These are phyloP conservation scores for Fraxinus floribunda DNA, from an alignment of 305 asterid genomes.

Conservation along the genomic window DNA sequence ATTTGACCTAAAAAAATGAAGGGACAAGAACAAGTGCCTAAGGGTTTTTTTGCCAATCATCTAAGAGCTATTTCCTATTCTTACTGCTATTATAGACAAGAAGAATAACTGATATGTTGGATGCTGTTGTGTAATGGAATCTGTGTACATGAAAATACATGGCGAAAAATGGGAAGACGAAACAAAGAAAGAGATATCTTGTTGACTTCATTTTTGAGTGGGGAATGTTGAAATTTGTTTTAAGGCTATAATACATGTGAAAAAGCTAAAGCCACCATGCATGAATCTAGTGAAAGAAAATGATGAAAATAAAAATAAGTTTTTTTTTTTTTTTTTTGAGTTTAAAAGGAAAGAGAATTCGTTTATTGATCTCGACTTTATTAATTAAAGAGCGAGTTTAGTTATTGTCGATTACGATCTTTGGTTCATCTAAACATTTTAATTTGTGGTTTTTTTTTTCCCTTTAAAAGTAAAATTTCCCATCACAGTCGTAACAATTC, in stretches of 20 bases:
- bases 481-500: background rate
- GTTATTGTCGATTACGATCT: background rate
- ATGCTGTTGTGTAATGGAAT: background rate
- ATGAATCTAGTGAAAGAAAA: slow-evolving; percentile 29
- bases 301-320: background rate
- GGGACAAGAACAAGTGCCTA: slow-evolving; percentile 13
- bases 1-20: slow-evolving; percentile 18
- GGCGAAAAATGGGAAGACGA: background rate
- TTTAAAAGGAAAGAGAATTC: background rate
- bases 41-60: background rate
- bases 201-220: slow-evolving; percentile 33
- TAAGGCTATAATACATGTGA: slow-evolving; percentile 22
- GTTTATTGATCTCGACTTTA: background rate
- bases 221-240: slow-evolving; percentile 31
- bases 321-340: background rate
- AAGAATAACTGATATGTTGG: slow-evolving; percentile 11
- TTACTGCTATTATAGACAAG: background rate
- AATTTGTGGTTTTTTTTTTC: background rate
- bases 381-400: background rate
- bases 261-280: slow-evolving; percentile 21
- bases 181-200: background rate
- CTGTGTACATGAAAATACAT: background rate
- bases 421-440: background rate
- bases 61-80: slow-evolving; percentile 11
- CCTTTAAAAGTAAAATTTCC: background rate